phyloP scores from a whole-genome alignment of 768 basidiomycete genomes.

The Panaeolus papilionaceus region DNA sequence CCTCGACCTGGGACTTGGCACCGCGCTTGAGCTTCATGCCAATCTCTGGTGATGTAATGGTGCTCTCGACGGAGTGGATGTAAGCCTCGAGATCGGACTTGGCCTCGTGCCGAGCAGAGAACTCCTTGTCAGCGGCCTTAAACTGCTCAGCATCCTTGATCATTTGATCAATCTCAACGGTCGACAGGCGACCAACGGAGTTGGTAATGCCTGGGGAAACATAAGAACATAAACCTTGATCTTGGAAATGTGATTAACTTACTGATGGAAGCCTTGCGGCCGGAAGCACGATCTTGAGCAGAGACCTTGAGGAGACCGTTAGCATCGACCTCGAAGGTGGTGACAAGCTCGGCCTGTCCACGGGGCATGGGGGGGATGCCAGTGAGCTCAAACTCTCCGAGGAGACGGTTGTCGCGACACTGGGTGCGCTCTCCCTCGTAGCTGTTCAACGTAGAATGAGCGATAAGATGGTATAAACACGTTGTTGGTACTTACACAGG shows the following conservation, averaged over 20 bases:
- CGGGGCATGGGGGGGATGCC: constrained; percentile 99
- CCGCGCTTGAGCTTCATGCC: constrained; percentile 99
- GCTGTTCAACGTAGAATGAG: constrained; percentile 36
- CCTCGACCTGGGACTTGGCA: constrained; percentile 92
- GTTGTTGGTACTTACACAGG: constrained; percentile 71
- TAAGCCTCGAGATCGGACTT: constrained; percentile 98
- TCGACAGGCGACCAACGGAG: constrained; percentile 97
- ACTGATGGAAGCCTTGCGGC: constrained; percentile 99
- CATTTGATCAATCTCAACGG: constrained; percentile 99
- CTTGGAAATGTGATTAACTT: constrained; percentile 36
- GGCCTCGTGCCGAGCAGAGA: constrained; percentile 96
- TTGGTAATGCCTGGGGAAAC: constrained; percentile 84
- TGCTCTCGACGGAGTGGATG: constrained; percentile 95
- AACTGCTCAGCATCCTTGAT: constrained; percentile 99
- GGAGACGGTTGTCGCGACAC: constrained; percentile 98
- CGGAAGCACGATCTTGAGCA: constrained; percentile 97
- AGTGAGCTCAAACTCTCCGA: constrained; percentile 99
- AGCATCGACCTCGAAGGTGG: constrained; percentile 99
- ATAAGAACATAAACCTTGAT: constrained; percentile 17
- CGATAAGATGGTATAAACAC: constrained; percentile 19
- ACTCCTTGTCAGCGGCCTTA: constrained; percentile 97
- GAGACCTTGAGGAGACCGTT: constrained; percentile 99
- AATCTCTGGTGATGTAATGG: constrained; percentile 95
- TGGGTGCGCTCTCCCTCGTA: constrained; percentile 99
- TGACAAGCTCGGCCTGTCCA: constrained; percentile 98